Evolutionary conservation across 352 stramenopile genomes (phyloP).

Genomic region (Peronospora tabacina): DNA sequence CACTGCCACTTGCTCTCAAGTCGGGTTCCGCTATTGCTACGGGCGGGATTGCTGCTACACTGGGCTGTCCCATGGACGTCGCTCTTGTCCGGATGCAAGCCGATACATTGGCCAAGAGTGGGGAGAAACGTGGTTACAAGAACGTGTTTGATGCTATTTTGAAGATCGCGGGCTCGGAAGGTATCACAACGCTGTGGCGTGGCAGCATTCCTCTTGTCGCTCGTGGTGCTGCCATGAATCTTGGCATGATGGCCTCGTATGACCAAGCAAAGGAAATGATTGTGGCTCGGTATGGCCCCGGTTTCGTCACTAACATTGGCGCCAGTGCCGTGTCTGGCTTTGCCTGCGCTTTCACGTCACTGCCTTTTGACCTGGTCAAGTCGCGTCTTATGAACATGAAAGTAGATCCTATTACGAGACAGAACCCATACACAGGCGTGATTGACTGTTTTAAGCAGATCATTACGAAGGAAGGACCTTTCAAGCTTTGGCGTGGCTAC

Average conservation of each 20-base stretch:
- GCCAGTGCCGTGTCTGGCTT: conserved; percentile 94
- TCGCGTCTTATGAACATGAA: conserved; percentile 98
- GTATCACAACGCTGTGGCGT: conserved; percentile 85
- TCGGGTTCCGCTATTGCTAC: conserved; percentile 66
- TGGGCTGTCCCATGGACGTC: conserved; percentile 97
- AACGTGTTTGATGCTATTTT: conserved; percentile 96
- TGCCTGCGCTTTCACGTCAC: conserved; percentile 94
- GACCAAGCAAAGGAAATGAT: conserved; percentile 96
- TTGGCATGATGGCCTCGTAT: conserved; percentile 99
- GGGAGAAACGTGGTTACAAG: conserved; percentile 95
- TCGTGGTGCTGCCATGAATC: conserved; percentile 97
- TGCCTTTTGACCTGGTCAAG: conserved; percentile 99
- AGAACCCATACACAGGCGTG: conserved; percentile 93
- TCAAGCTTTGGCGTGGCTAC: conserved; percentile 96
- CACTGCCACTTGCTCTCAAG: conserved; percentile 68
- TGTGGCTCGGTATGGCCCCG: conserved; percentile 50
- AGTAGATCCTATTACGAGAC: conserved; percentile 78
- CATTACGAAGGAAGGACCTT: conserved; percentile 90
- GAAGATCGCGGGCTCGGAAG: conserved; percentile 84
- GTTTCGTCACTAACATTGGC: conserved; percentile 88
- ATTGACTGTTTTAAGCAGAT: conserved; percentile 94
- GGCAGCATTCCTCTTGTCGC: conserved; percentile 91
- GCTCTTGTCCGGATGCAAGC: conserved; percentile 96
- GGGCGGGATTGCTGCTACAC: conserved; percentile 88
- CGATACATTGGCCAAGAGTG: conserved; percentile 89